Base-by-base conservation (phyloP, 1,284 basidiomycete genomes). In the Inonotus hispidus region DNA sequence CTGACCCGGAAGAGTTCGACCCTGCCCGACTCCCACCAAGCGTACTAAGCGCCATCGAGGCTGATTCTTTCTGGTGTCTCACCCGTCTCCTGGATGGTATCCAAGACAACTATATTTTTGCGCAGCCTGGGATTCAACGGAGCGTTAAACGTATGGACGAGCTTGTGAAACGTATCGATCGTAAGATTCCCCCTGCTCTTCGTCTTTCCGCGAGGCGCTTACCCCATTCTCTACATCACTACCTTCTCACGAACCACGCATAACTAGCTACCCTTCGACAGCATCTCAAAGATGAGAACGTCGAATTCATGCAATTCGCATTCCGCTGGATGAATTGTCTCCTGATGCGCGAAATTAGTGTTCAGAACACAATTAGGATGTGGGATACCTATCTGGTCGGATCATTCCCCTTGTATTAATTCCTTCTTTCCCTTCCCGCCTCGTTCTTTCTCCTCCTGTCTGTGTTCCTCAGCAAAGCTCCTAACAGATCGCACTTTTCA, bases 311-410 rank as follows among this genome's bases (percentile, higher is more conserved):
- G 87, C 95, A 98, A 71, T 98, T 98, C 67, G 94, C 95, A 43
- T 98, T 98, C 75, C 81, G 95, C 54, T 98, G 95, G 95, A 97
- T 98, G 92, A 98, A 98, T 71, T 97, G 95, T 71, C 76, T 98
- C 57, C 79, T 98, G 62, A 97, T 98, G 95, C 83, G 95, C 61
- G 95, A 98, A 76, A 90, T 98, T 66, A 95, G 87, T 67, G 93
- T 97, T 58, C 86, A 89, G 68, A 96, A 96, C 72, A 97, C 95
- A 13, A 92, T 97, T 58, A 83, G 95, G 60, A 98, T 98, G 95
- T 98, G 95, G 95, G 95, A 98, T 72, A 97, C 95, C 7, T 98
- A 98, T 74, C 75, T 98, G 68, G 95, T 97, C 63, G 62, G 92
- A 74, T 25, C 35, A n/a, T 23, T 32, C 55, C 32, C 32, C 37